Evolutionary conservation across 139 green algal genomes (phyloP).

Genomic region (Picochlorum costavermella): DNA sequence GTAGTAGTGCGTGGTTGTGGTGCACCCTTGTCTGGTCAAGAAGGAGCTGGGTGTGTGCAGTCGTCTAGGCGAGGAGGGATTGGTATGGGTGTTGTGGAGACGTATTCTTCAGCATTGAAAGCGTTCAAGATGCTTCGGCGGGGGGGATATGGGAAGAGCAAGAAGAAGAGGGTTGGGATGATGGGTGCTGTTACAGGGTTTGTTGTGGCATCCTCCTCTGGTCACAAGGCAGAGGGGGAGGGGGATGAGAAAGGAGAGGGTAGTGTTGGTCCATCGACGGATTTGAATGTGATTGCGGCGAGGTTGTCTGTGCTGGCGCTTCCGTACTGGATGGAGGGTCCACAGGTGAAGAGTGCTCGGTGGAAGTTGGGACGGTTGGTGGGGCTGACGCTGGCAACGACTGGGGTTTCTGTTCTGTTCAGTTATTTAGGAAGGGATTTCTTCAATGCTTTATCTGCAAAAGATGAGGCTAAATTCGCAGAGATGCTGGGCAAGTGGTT

Average conservation of each 20-base stretch:
- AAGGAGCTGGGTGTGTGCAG: neutral
- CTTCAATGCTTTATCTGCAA: slow-evolving; percentile 90
- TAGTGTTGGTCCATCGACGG: slow-evolving; percentile 48
- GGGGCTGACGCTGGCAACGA: slow-evolving; percentile 86
- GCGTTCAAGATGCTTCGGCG: neutral
- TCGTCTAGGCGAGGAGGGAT: neutral
- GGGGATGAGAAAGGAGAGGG: neutral
- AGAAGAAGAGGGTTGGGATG: neutral
- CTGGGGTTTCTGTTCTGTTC: slow-evolving; percentile 89
- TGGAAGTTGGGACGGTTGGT: slow-evolving; percentile 79
- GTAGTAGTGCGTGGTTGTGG: too few species aligned
- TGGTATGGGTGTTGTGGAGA: neutral
- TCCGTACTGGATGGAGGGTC: slow-evolving; percentile 71
- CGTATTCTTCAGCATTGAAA: neutral
- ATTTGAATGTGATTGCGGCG: slow-evolving; percentile 55
- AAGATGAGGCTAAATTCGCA: slow-evolving; percentile 65
- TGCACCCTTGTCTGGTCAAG: neutral
- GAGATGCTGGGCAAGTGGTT: slow-evolving; percentile 75
- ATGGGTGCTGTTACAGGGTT: neutral
- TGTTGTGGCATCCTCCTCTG: neutral
- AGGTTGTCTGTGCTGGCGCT: slow-evolving; percentile 55
- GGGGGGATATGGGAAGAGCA: neutral
- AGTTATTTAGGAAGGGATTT: slow-evolving; percentile 98
- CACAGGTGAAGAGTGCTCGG: slow-evolving; percentile 36
- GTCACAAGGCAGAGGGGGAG: neutral